Percentiles rank a stretch among this genome's conserved stretches.
phyloP scores from a whole-genome alignment of 2,329 filamentous ascomycete genomes.

The Aspergillus neotritici region DNA sequence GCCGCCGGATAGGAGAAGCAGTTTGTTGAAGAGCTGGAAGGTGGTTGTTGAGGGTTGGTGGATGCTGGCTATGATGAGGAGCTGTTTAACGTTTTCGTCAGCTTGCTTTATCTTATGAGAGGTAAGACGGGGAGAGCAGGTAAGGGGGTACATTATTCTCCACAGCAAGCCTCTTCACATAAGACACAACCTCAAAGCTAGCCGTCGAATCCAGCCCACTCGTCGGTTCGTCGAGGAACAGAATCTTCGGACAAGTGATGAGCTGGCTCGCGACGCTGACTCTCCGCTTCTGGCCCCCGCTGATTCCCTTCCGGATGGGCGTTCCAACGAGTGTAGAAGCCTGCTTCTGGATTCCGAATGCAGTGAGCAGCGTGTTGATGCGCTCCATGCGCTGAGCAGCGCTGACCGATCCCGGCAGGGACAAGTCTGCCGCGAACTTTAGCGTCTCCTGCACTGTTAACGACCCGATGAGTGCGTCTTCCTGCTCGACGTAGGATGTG shows the following conservation, averaged over 20 bases:
- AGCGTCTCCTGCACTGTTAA: slow-evolving; percentile 76
- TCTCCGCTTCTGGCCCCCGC: slow-evolving; percentile 77
- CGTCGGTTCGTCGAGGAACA: slow-evolving; percentile 81
- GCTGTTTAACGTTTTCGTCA: slow-evolving; percentile 37
- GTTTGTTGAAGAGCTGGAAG: slow-evolving; percentile 73
- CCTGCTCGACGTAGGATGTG: slow-evolving; percentile 78
- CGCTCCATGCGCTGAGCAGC: slow-evolving; percentile 57
- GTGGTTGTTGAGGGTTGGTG: slow-evolving; percentile 79
- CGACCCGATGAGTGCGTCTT: slow-evolving; percentile 75
- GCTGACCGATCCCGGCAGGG: slow-evolving; percentile 50
- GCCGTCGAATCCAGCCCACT: slow-evolving; percentile 75
- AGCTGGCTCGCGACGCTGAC: slow-evolving; percentile 75
- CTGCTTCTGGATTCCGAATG: slow-evolving; percentile 68
- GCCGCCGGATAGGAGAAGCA: slow-evolving; percentile 67
- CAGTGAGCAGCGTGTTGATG: slow-evolving; percentile 60
- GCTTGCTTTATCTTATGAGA: background rate
- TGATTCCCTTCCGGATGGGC: slow-evolving; percentile 74
- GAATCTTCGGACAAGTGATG: slow-evolving; percentile 71
- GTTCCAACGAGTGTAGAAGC: slow-evolving; percentile 71
- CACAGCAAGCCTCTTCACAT: slow-evolving; percentile 61
- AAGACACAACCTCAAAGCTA: slow-evolving; percentile 69
- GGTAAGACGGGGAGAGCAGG: background rate
- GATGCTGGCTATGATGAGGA: slow-evolving; percentile 75
- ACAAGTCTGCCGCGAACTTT: slow-evolving; percentile 67
- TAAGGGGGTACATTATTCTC: slow-evolving; percentile 54